A percentile compares a stretch with the other conserved stretches of the same genome.
phyloP scores from a whole-genome alignment of 495 filamentous ascomycete genomes.

The Trichoderma orchidacearum region DNA sequence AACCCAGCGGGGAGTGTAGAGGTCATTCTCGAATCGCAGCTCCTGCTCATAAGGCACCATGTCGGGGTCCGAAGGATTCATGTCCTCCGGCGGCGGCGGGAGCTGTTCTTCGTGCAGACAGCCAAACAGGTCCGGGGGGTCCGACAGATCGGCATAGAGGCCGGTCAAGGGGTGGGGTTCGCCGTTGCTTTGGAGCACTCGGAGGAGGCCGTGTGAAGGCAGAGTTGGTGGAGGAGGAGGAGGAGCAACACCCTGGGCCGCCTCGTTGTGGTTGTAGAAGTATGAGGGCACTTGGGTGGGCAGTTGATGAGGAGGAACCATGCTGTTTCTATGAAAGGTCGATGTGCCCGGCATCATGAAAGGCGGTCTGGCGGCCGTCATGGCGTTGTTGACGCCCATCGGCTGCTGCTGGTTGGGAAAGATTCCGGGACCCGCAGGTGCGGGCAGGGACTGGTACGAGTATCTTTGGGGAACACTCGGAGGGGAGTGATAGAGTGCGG shows the following conservation, averaged over 20 bases:
- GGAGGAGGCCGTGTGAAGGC: slow-evolving; percentile 49
- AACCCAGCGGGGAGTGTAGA: slow-evolving; percentile 69
- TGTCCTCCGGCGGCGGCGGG: slow-evolving; percentile 57
- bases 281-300: slow-evolving; percentile 20
- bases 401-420: slow-evolving; percentile 37
- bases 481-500: slow-evolving; percentile 25
- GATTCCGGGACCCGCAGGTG: slow-evolving; percentile 34
- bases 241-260: slow-evolving; percentile 32
- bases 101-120: slow-evolving; percentile 53
- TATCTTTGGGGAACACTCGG: background rate
- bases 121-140: slow-evolving; percentile 60
- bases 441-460: slow-evolving; percentile 8
- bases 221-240: slow-evolving; percentile 30
- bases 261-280: slow-evolving; percentile 24
- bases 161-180: slow-evolving; percentile 45
- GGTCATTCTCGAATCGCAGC: slow-evolving; percentile 59
- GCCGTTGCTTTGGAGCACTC: slow-evolving; percentile 55
- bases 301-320: slow-evolving; percentile 32
- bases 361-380: slow-evolving; percentile 37
- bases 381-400: slow-evolving; percentile 37
- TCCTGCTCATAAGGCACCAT: slow-evolving; percentile 61
- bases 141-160: slow-evolving; percentile 50
- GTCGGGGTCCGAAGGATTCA: slow-evolving; percentile 59
- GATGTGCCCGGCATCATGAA: slow-evolving; percentile 34
- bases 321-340: slow-evolving; percentile 27